A percentile compares a stretch with the other conserved stretches of the same genome.
Conservation (phyloP, 2,329 filamentous ascomycete genomes). For the Stagonosporopsis tanaceti region DNA sequence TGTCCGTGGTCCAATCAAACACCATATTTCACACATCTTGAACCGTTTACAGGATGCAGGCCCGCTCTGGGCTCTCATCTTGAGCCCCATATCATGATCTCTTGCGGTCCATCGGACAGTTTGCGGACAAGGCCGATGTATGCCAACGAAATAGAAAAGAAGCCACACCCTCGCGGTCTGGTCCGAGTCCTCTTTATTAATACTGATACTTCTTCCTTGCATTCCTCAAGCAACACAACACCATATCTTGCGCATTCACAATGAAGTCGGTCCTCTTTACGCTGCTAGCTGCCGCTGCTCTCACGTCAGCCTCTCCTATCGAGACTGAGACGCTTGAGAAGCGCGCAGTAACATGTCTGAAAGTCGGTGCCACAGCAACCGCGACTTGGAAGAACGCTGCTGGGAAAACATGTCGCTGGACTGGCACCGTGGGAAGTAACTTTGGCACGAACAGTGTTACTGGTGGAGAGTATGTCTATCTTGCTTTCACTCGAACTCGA, state of each 20-base stretch:
- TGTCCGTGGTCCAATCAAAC: background rate
- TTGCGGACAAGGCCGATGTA: background rate
- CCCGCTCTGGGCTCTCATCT: background rate
- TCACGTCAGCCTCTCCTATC: slow-evolving; percentile 7
- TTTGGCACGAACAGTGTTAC: slow-evolving; percentile 55
- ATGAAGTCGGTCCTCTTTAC: slow-evolving; percentile 14
- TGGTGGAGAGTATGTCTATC: slow-evolving; percentile 55
- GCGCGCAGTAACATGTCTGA: slow-evolving; percentile 51
- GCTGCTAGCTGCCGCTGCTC: slow-evolving; percentile 7
- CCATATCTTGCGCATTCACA: background rate
- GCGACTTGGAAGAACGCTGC: slow-evolving; percentile 58
- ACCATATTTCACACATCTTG: background rate
- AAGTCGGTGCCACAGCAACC: slow-evolving; percentile 53
- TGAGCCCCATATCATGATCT: background rate
- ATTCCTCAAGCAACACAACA: background rate
- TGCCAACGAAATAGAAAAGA: background rate
- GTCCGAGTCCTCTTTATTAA: background rate
- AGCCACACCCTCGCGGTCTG: background rate
- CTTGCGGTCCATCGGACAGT: background rate
- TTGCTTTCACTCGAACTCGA: background rate
- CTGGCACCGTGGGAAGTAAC: slow-evolving; percentile 58
- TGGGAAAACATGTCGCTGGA: slow-evolving; percentile 55
- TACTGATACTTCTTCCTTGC: too few species aligned
- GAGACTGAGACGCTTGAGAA: slow-evolving; percentile 8
- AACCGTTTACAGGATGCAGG: background rate